A percentile compares a stretch with the other conserved stretches of the same genome.
Conservation (phyloP, 352 stramenopile species). For the Pythium monospermum region DNA sequence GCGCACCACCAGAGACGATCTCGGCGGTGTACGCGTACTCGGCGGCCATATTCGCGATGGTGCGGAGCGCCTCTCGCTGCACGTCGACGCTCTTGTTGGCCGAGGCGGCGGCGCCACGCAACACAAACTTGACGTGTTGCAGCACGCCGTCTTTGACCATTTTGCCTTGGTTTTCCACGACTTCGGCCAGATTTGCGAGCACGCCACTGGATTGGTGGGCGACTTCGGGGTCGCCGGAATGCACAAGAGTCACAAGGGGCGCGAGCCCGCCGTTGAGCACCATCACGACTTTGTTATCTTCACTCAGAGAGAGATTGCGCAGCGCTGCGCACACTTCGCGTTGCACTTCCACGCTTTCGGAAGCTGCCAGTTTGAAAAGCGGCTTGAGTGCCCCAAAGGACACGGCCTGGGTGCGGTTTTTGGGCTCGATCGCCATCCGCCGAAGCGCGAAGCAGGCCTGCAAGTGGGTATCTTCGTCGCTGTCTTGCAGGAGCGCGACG, state of each 20-base stretch:
- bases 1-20: slow-evolving; percentile 88
- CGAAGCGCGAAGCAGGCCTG: slow-evolving; percentile 91
- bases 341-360: slow-evolving; percentile 89
- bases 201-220: slow-evolving; percentile 89
- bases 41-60: slow-evolving; percentile 94
- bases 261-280: slow-evolving; percentile 79
- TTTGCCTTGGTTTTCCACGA: slow-evolving; percentile 91
- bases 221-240: slow-evolving; percentile 88
- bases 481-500: slow-evolving; percentile 80
- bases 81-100: slow-evolving; percentile 85
- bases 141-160: slow-evolving; percentile 95
- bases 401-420: slow-evolving; percentile 90
- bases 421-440: slow-evolving; percentile 88
- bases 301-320: slow-evolving; percentile 89
- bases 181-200: slow-evolving; percentile 92
- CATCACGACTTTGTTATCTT: slow-evolving; percentile 92
- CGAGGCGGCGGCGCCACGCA: slow-evolving; percentile 32
- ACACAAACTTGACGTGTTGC: slow-evolving; percentile 95
- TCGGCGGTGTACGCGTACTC: slow-evolving; percentile 91
- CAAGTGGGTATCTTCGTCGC: slow-evolving; percentile 91
- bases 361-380: slow-evolving; percentile 83
- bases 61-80: slow-evolving; percentile 90
- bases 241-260: slow-evolving; percentile 84
- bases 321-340: slow-evolving; percentile 90
- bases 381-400: slow-evolving; percentile 88